These are phyloP conservation scores for Beta macrorhiza DNA, from an alignment of 179 eudicot species.

Conservation along the genomic window DNA sequence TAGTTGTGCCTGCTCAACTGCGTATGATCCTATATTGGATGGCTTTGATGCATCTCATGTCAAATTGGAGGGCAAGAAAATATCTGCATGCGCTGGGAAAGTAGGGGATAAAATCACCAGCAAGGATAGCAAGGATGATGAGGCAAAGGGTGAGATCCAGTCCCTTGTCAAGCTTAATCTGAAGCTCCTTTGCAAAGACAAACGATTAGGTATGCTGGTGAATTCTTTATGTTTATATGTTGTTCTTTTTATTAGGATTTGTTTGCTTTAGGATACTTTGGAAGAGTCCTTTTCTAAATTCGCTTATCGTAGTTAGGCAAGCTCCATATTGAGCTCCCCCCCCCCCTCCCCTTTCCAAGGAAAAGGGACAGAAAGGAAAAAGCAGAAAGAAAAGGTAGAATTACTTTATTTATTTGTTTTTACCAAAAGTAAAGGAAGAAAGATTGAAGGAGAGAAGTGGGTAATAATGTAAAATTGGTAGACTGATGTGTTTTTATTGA, in stretches of 20 bases:
- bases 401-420: not conserved
- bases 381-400: not conserved
- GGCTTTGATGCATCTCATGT: constrained; percentile 28
- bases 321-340: not conserved
- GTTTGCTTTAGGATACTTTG: not conserved
- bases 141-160: constrained; percentile 70
- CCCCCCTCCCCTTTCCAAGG: not conserved
- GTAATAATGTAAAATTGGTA: not conserved
- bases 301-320: no score
- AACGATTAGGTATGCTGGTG: constrained; percentile 58
- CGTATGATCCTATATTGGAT: constrained; percentile 21
- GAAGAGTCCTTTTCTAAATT: not conserved
- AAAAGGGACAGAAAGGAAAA: not conserved
- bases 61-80: constrained; percentile 23
- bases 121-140: constrained; percentile 35
- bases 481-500: not conserved
- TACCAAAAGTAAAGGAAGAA: not conserved
- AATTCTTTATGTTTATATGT: not conserved
- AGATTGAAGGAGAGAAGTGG: not conserved
- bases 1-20: constrained; percentile 30
- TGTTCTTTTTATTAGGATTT: not conserved
- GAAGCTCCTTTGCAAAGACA: constrained; percentile 56
- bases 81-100: constrained; percentile 19
- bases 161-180: constrained; percentile 85
- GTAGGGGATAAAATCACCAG: constrained; percentile 21